These are phyloP conservation scores for Liriodendron chinense DNA, from an alignment of 164 flowering plant species.

Conservation along the genomic window DNA sequence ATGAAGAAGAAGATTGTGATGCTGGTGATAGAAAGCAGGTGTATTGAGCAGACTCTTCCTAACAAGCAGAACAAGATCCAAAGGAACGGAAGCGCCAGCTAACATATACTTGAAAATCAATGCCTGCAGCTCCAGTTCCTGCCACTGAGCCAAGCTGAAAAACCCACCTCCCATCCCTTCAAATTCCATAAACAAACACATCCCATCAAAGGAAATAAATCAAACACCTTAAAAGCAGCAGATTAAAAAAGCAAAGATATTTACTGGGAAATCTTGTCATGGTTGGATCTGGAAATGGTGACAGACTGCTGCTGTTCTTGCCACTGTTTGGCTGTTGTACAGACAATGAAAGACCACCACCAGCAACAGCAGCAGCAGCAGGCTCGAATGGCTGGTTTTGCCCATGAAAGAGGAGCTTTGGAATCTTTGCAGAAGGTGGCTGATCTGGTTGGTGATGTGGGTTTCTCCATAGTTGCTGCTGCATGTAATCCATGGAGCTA, in stretches of 20 bases:
- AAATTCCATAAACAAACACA: conserved; percentile 2
- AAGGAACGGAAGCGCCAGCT: conserved; percentile 77
- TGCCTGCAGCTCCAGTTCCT: conserved; percentile 90
- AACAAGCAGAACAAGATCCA: conserved; percentile 69
- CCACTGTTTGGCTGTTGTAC: conserved; percentile 42
- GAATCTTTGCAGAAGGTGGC: conserved; percentile 47
- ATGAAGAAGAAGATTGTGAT: conserved; percentile 10
- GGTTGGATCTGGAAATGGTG: conserved; percentile 47
- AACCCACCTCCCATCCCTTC: conserved; percentile 7
- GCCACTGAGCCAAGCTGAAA: conserved; percentile 59
- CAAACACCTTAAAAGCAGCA: background rate
- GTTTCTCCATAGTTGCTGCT: conserved; percentile 68
- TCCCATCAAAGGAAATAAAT: conserved; percentile 4
- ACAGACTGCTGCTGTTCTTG: conserved; percentile 39
- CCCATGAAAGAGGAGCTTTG: conserved; percentile 35
- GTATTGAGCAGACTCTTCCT: conserved; percentile 48
- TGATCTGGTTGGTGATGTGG: conserved; percentile 59
- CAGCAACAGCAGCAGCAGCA: conserved; percentile 17
- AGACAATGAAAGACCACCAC: conserved; percentile 52
- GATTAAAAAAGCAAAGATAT: background rate
- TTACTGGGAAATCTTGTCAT: conserved; percentile 46
- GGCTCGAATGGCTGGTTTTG: conserved; percentile 26
- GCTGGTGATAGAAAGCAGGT: conserved; percentile 12
- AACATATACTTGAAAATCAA: conserved; percentile 80
- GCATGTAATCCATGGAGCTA: conserved; percentile 65